These are phyloP conservation scores for Tubosaeta sp. DNA, from an alignment of 768 basidiomycete species.

Conservation along the genomic window DNA sequence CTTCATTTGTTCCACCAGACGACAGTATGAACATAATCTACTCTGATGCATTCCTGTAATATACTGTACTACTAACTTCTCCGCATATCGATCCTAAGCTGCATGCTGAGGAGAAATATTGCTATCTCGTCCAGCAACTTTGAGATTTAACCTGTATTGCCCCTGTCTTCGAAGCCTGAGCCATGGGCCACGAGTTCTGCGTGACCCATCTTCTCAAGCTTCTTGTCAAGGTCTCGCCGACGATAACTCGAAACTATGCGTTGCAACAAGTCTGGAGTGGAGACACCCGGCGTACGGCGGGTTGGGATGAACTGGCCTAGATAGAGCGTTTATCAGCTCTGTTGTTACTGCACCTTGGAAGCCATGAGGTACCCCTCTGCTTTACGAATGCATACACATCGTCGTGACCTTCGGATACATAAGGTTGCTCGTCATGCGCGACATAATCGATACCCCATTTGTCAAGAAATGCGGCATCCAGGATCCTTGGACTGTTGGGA, in stretches of 20 bases:
- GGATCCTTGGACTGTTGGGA: slow-evolving; percentile 86
- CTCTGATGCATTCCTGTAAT: slow-evolving; percentile 6
- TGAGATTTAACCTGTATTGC: slow-evolving; percentile 3
- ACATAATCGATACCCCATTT: slow-evolving; percentile 93
- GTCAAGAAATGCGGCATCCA: slow-evolving; percentile 76
- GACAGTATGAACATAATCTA: neutral
- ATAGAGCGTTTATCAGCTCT: neutral
- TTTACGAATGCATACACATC: slow-evolving; percentile 88
- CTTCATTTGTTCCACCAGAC: neutral
- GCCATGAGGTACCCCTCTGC: slow-evolving; percentile 55
- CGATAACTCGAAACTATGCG: slow-evolving; percentile 89
- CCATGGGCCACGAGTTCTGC: slow-evolving; percentile 64
- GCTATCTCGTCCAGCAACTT: neutral
- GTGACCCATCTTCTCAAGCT: slow-evolving; percentile 85
- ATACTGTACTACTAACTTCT: slow-evolving; percentile 5
- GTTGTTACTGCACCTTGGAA: neutral
- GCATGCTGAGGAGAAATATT: neutral
- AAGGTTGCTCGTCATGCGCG: slow-evolving; percentile 93
- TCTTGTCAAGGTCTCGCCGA: slow-evolving; percentile 80
- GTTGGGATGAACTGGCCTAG: slow-evolving; percentile 94
- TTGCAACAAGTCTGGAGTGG: slow-evolving; percentile 89
- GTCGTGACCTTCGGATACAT: slow-evolving; percentile 68
- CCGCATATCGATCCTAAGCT: neutral
- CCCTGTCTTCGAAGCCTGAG: slow-evolving; percentile 18
- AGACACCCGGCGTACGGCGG: slow-evolving; percentile 88